These are phyloP conservation scores for Microdochium nivale DNA, from an alignment of 2,329 filamentous ascomycete species.

Conservation along the genomic window DNA sequence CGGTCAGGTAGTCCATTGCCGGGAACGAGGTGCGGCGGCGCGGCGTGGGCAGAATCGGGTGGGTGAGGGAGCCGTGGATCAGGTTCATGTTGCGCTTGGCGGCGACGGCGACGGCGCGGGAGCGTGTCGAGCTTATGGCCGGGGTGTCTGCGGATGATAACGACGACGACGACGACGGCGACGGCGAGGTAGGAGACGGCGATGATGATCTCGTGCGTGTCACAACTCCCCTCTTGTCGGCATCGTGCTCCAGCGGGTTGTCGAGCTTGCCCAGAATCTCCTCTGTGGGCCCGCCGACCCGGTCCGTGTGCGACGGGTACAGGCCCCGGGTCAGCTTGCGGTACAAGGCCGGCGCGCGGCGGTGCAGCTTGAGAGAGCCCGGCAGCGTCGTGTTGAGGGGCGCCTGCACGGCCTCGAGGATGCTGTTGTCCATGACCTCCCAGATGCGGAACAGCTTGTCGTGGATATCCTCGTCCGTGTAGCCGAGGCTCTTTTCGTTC, in stretches of 20 bases:
- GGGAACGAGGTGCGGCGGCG: slow-evolving; percentile 36
- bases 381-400: slow-evolving; percentile 30
- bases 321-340: slow-evolving; percentile 34
- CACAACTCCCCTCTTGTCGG: slow-evolving; percentile 5
- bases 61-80: slow-evolving; percentile 34
- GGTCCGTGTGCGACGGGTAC: slow-evolving; percentile 26
- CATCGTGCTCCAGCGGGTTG: slow-evolving; percentile 5
- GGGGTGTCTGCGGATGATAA: slow-evolving; percentile 15
- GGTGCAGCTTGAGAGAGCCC: slow-evolving; percentile 36
- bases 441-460: slow-evolving; percentile 38
- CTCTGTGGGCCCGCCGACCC: slow-evolving; percentile 4
- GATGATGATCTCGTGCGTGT: neutral
- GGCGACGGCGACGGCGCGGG: slow-evolving; percentile 7
- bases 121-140: slow-evolving; percentile 3
- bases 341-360: slow-evolving; percentile 37
- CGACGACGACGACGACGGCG: neutral
- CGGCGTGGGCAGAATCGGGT: slow-evolving; percentile 36
- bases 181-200: neutral
- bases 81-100: slow-evolving; percentile 16
- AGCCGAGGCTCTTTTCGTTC: slow-evolving; percentile 42
- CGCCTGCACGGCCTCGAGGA: slow-evolving; percentile 38
- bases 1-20: slow-evolving; percentile 40
- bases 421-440: slow-evolving; percentile 43
- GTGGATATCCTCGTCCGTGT: slow-evolving; percentile 38
- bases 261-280: slow-evolving; percentile 1